Evolutionary conservation across 495 filamentous ascomycete genomes (phyloP), one percentile per base, ranked within the genome.

Genomic region (Pseudevernia furfuracea): DNA sequence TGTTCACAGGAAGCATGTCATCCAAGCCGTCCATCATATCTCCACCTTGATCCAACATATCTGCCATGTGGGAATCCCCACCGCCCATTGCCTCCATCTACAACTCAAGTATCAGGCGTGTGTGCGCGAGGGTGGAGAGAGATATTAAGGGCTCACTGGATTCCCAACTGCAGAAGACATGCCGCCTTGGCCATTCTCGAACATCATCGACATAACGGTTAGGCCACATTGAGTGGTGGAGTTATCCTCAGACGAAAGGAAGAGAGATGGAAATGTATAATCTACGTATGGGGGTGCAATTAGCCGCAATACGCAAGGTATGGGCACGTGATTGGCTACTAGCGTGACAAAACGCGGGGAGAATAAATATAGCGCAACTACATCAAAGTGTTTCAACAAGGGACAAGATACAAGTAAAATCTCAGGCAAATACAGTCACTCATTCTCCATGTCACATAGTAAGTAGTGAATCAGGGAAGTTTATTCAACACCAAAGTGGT

Each of bases 1-100:
- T 60, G 38, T 70, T 71, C 61, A 70, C 67, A 15, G 73, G 68
- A 23, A 75, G 41, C 63, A 75, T 67, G 46, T 75, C 73, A 68
- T 73, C 71, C 25, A 72, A 48, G 48, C 64, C 61, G 25, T 70
- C 67, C 73, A 75, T 66, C 60, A 67, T 64, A 44, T 72, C 67
- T 21, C 64, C 70, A 44, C 67, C 64, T 34, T 70, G 70, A 38
- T 76, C 74, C 23, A 78, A 65, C 67, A 77, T 75, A 39, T 73
- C 74, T 39, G 67, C 68, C 75, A 78, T 78, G 15, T 74, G 70
- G 36, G 71, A 64, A 65, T 76, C 74, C 39, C 66, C 65, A 7
- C 63, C 68, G 19, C 58, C 66, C 59, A 67, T 63, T 14, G 58
- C 59, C 19, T 62, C 68, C 65, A 71, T 70, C 70, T 71, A 41